Conservation (phyloP, 1,139 yeast species). For the Tardiomyces blankii region DNA sequence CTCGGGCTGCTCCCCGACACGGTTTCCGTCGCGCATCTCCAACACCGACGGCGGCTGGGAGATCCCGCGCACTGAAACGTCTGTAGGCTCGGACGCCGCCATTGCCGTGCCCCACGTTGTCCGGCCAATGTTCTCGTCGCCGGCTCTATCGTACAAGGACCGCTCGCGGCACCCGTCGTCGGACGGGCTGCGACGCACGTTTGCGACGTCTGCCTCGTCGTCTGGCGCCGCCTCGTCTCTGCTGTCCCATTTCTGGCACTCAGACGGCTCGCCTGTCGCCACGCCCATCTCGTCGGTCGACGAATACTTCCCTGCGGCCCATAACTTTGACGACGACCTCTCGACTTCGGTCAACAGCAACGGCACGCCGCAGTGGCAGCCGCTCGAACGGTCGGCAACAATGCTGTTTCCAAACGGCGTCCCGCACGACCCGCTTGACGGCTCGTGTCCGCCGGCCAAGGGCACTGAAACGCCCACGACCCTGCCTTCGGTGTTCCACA, state of each 20-base stretch:
- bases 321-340: not conserved
- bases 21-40: constrained; percentile 3
- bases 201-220: constrained; percentile 2
- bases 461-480: not conserved
- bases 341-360: not conserved
- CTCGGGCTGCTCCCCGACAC: constrained; percentile 1
- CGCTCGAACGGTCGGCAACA: not conserved
- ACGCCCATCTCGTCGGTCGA: constrained; percentile 3
- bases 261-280: constrained; percentile 2
- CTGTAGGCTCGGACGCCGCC: constrained; percentile 11
- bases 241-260: constrained; percentile 2
- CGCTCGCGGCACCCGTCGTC: constrained; percentile 1
- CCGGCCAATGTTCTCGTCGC: constrained; percentile 16
- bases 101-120: constrained; percentile 18
- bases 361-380: not conserved
- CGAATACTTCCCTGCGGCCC: not conserved
- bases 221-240: constrained; percentile 3
- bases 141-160: constrained; percentile 10
- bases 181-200: constrained; percentile 2
- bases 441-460: constrained; percentile 1
- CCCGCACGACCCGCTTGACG: not conserved
- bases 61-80: constrained; percentile 9
- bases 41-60: constrained; percentile 18
- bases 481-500: not conserved
- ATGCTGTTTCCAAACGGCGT: not conserved